Evolutionary conservation across 345 rosid genomes (phyloP), one percentile per base, ranked within the genome.

Genomic region (Citrus glauca): DNA sequence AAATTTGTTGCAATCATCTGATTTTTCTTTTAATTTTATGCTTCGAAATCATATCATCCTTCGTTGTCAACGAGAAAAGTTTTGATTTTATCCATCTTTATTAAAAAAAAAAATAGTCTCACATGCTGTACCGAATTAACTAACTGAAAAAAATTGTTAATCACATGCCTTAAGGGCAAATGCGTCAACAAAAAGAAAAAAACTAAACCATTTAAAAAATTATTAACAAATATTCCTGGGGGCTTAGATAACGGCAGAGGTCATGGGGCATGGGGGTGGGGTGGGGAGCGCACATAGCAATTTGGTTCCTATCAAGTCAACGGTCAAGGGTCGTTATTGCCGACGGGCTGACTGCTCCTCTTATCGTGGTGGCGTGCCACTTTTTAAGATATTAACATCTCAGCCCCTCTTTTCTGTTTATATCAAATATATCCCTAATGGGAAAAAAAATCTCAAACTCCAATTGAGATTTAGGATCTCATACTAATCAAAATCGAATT

Each of bases 311-410:
- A 9, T 1, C 1, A 3, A 75, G 82, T 84, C 84, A 77, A 78
- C 10, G 81, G 89, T 86, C 89, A 82, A 72, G 0, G 72, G 84
- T 86, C 89, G 73, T 69, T 20, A 66, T 73, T 42, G 83, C 82
- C 86, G 69, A 77, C 82, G 75, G 73, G 63, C 57, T 70, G 66
- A 66, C 77, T 17, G n/a, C n/a, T n/a, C n/a, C n/a, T n/a, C n/a
- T n/a, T n/a, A n/a, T n/a, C n/a, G n/a, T n/a, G 70, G 22, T 6
- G 42, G 61, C 17, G 7, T 27, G 30, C 5, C 5, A 48, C 27
- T 6, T 9, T 35, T 35, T 20, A 9, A 8, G 20, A 8, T 19
- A 53, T 16, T 53, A 17, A 53, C 57, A 53, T 53, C 57, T 16
- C 0, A 17, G 50, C 1, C 57, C 57, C 22, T 53, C 57, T 16